phyloP scores from a whole-genome alignment of 257 asterid genomes.

The Solanum sparsipilum region DNA sequence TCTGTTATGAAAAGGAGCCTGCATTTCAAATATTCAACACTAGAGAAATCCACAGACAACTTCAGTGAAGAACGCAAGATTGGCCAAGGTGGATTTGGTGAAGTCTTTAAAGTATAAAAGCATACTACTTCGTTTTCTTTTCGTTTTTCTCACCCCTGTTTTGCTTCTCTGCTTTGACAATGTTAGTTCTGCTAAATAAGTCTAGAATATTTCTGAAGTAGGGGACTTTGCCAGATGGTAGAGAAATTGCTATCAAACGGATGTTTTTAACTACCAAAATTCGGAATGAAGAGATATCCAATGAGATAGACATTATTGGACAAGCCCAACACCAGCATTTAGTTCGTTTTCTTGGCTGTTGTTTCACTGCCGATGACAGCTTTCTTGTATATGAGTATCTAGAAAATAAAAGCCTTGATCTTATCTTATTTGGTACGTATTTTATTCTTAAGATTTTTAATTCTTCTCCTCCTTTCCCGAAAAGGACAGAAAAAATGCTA shows the following conservation, averaged over 20 bases:
- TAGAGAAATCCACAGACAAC: constrained; percentile 6
- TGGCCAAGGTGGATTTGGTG: constrained; percentile 13
- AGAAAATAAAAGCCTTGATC: constrained; percentile 6
- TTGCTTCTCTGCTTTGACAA: neutral
- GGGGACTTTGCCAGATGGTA: constrained; percentile 9
- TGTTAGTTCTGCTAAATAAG: neutral
- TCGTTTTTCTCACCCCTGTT: neutral
- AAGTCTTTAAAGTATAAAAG: constrained; percentile 5
- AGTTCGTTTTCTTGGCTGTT: constrained; percentile 9
- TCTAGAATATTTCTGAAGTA: neutral
- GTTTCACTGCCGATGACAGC: neutral
- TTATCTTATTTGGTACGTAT: constrained; percentile 1
- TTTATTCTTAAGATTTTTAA: neutral
- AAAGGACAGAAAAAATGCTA: neutral
- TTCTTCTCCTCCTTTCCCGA: neutral
- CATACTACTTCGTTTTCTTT: neutral
- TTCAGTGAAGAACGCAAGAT: constrained; percentile 1
- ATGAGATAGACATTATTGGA: constrained; percentile 4
- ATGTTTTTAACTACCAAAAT: constrained; percentile 2
- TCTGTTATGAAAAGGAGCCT: constrained; percentile 2
- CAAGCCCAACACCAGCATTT: constrained; percentile 4
- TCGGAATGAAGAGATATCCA: constrained; percentile 2
- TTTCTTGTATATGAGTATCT: constrained; percentile 5
- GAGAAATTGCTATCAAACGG: constrained; percentile 4
- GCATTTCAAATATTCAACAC: constrained; percentile 6